A percentile compares a stretch with the other conserved stretches of the same genome.
phyloP scores from a whole-genome alignment of 202 grass and related monocot species.

The Hordeum pubiflorum region DNA sequence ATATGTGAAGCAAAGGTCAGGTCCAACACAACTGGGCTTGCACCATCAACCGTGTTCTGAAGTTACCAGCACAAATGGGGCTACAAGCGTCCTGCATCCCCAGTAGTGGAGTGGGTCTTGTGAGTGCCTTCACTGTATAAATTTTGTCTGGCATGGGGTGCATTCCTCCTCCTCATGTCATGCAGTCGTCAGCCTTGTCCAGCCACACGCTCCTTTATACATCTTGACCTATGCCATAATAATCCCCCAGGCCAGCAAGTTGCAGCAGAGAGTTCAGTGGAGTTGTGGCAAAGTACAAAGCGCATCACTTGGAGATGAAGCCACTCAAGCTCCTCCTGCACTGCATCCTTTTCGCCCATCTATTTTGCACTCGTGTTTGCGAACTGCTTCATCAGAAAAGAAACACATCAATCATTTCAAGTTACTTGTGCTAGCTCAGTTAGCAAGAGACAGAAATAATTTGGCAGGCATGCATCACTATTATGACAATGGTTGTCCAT shows the following conservation, averaged over 20 bases:
- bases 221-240: constrained; percentile 27
- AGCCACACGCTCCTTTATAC: constrained; percentile 2
- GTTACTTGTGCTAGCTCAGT: background rate
- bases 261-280: constrained; percentile 48
- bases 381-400: constrained; percentile 5
- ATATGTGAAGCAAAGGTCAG: constrained; percentile 14
- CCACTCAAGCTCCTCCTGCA: constrained; percentile 29
- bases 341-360: constrained; percentile 1
- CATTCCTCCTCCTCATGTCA: constrained; percentile 50
- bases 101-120: constrained; percentile 8
- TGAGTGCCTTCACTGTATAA: constrained; percentile 13
- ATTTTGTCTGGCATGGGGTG: constrained; percentile 8
- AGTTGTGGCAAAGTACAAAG: constrained; percentile 53
- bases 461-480: constrained; percentile 10
- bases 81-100: constrained; percentile 6
- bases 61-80: constrained; percentile 24
- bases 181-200: constrained; percentile 51
- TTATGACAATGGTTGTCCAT: constrained; percentile 11
- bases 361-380: constrained; percentile 9
- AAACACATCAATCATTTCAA: constrained; percentile 28
- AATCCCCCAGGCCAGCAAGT: constrained; percentile 23
- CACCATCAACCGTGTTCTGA: constrained; percentile 20
- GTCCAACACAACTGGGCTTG: background rate
- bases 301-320: constrained; percentile 77
- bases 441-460: constrained; percentile 1